A percentile compares a stretch with the other conserved stretches of the same genome.
Conservation (phyloP, 2,329 filamentous ascomycete species). For the Boeremia lycopersici region DNA sequence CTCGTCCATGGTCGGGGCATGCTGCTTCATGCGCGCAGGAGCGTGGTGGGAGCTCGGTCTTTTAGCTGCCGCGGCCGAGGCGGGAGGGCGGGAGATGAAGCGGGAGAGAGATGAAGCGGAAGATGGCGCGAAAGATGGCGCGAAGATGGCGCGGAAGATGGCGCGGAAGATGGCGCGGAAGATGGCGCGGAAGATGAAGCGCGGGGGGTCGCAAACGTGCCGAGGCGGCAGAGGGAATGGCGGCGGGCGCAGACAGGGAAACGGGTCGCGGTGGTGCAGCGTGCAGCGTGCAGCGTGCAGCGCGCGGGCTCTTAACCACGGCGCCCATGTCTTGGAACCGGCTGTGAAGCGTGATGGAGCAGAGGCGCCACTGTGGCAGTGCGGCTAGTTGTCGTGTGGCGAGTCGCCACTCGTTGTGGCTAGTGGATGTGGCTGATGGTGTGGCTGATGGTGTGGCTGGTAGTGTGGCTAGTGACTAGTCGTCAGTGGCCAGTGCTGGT, state of each 20-base stretch:
- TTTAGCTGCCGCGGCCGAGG: conserved; percentile 1
- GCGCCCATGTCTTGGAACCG: conserved; percentile 13
- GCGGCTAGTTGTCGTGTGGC: too few species aligned
- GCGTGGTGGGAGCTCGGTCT: not conserved
- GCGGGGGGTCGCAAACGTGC: conserved; percentile 14
- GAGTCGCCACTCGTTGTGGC: too few species aligned
- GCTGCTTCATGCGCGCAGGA: conserved; percentile 15
- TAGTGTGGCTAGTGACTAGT: too few species aligned
- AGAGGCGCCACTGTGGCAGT: not conserved
- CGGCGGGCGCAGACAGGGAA: too few species aligned
- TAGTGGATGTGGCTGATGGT: too few species aligned
- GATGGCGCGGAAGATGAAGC: conserved; percentile 21
- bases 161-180: conserved; percentile 11
- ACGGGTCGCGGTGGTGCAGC: too few species aligned
- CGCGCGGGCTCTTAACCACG: conserved; percentile 2
- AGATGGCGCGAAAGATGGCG: conserved; percentile 15
- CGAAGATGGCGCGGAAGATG: conserved; percentile 16
- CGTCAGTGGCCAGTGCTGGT: too few species aligned
- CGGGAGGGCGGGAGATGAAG: conserved; percentile 23
- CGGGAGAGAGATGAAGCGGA: too few species aligned
- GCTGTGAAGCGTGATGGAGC: conserved; percentile 4
- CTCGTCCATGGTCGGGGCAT: conserved; percentile 32
- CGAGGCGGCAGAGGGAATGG: not conserved
- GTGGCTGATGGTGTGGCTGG: too few species aligned
- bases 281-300: too few species aligned